Evolutionary conservation across 768 basidiomycete genomes (phyloP).

Genomic region (Pulveroboletus sp.): DNA sequence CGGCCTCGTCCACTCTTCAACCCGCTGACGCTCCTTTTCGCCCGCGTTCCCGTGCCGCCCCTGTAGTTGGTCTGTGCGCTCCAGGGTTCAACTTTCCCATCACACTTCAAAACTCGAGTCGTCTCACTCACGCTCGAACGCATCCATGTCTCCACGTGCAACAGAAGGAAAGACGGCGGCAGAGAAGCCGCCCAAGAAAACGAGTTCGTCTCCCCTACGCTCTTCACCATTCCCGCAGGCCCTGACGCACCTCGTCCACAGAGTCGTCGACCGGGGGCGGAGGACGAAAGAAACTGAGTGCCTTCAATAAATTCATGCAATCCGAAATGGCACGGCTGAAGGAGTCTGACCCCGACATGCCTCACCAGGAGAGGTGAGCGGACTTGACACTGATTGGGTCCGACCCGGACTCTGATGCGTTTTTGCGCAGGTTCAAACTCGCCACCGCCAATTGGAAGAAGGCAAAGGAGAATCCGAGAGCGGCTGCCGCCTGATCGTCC

Average conservation of each 20-base stretch:
- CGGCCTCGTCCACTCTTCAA: neutral
- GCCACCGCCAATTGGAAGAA: constrained; percentile 78
- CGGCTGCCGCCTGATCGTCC: constrained; percentile 21
- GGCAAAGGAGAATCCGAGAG: constrained; percentile 62
- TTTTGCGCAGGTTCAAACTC: constrained; percentile 53
- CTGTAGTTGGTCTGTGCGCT: constrained; percentile 31
- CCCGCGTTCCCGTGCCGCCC: constrained; percentile 18
- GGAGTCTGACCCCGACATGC: constrained; percentile 66
- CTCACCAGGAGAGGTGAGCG: constrained; percentile 67
- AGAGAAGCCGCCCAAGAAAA: constrained; percentile 53
- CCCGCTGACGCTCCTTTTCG: constrained; percentile 1
- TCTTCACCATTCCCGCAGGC: constrained; percentile 11
- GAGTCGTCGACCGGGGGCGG: constrained; percentile 50
- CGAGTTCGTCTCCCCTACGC: constrained; percentile 37
- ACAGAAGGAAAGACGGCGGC: constrained; percentile 35
- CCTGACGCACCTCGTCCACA: constrained; percentile 30
- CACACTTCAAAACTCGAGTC: constrained; percentile 10
- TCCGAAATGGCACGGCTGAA: constrained; percentile 75
- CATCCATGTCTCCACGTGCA: constrained; percentile 43
- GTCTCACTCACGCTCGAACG: constrained; percentile 8
- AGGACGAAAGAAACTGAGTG: constrained; percentile 58
- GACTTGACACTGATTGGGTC: neutral
- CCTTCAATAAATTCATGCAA: constrained; percentile 81
- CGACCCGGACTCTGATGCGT: neutral
- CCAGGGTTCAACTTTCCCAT: constrained; percentile 15